Evolutionary conservation across 1,139 yeast species (phyloP).

Genomic region (Saccharomyces hybrid): DNA sequence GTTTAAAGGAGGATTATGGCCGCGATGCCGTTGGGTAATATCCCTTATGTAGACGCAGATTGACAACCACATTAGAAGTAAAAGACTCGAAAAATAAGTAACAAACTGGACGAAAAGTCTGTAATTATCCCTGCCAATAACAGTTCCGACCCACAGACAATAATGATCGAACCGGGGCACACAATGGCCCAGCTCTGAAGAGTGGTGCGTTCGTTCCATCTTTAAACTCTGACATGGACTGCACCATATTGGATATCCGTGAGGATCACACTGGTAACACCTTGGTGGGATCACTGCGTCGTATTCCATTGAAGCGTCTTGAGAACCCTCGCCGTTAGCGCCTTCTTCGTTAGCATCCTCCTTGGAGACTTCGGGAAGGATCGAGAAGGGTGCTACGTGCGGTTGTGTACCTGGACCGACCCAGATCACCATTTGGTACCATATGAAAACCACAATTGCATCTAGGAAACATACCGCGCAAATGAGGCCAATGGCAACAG

Average conservation of each 20-base stretch:
- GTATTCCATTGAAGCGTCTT: neutral
- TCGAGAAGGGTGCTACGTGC: constrained; percentile 20
- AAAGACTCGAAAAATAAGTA: constrained; percentile 33
- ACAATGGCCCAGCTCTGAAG: constrained; percentile 40
- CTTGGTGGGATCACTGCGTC: constrained; percentile 36
- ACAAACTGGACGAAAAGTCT: constrained; percentile 45
- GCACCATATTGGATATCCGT: constrained; percentile 61
- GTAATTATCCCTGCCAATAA: constrained; percentile 52
- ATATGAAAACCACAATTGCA: constrained; percentile 12
- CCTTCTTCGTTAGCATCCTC: constrained; percentile 2
- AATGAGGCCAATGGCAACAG: constrained; percentile 23
- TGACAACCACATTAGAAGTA: constrained; percentile 30
- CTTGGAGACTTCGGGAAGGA: constrained; percentile 6
- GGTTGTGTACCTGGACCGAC: constrained; percentile 27
- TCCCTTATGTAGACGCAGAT: constrained; percentile 29
- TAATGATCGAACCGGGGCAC: constrained; percentile 59
- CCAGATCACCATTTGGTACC: constrained; percentile 18
- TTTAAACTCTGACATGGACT: constrained; percentile 47
- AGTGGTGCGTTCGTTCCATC: constrained; percentile 49
- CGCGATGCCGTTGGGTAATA: constrained; percentile 28
- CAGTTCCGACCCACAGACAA: constrained; percentile 56
- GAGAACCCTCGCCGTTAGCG: constrained; percentile 1
- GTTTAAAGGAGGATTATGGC: constrained; percentile 30
- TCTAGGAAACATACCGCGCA: constrained; percentile 13
- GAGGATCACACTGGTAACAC: constrained; percentile 47